These are phyloP conservation scores for Aspergillus felis DNA, from an alignment of 2,329 filamentous ascomycete species.

Conservation along the genomic window DNA sequence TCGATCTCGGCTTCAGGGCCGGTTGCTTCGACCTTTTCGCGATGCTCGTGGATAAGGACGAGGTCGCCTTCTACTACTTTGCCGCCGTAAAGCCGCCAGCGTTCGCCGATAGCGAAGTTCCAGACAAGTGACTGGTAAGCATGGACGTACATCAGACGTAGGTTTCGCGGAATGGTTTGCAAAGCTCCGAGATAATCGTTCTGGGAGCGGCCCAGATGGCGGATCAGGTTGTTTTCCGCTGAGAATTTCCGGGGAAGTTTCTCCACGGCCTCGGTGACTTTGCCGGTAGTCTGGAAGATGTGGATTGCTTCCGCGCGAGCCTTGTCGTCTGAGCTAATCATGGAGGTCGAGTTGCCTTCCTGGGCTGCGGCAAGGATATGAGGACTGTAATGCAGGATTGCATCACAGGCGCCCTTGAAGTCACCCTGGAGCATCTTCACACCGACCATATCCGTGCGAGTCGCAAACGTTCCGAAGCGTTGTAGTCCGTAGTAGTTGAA, in stretches of 20 bases:
- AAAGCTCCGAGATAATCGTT: conserved; percentile 79
- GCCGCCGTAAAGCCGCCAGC: conserved; percentile 71
- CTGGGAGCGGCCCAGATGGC: conserved; percentile 58
- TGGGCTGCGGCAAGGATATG: conserved; percentile 57
- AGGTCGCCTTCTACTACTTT: conserved; percentile 81
- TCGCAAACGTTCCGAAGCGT: conserved; percentile 83
- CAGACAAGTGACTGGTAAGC: conserved; percentile 94
- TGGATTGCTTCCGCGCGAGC: conserved; percentile 74
- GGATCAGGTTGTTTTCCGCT: conserved; percentile 74
- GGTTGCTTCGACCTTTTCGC: conserved; percentile 40
- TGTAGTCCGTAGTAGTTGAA: conserved; percentile 99
- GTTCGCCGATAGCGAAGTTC: conserved; percentile 79
- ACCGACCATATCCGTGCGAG: conserved; percentile 81
- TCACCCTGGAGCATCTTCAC: conserved; percentile 77
- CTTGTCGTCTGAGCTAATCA: conserved; percentile 70
- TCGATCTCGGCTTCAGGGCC: conserved; percentile 43
- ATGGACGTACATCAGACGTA: conserved; percentile 93
- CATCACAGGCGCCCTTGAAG: conserved; percentile 73
- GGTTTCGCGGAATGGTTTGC: conserved; percentile 71
- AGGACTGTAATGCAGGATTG: conserved; percentile 70
- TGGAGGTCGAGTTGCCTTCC: conserved; percentile 41
- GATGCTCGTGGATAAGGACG: conserved; percentile 62
- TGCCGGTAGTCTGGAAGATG: conserved; percentile 62
- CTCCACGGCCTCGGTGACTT: conserved; percentile 58
- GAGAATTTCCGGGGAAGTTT: conserved; percentile 75